Base-by-base conservation (phyloP, 441 rosid species). In the Croton setiger region DNA sequence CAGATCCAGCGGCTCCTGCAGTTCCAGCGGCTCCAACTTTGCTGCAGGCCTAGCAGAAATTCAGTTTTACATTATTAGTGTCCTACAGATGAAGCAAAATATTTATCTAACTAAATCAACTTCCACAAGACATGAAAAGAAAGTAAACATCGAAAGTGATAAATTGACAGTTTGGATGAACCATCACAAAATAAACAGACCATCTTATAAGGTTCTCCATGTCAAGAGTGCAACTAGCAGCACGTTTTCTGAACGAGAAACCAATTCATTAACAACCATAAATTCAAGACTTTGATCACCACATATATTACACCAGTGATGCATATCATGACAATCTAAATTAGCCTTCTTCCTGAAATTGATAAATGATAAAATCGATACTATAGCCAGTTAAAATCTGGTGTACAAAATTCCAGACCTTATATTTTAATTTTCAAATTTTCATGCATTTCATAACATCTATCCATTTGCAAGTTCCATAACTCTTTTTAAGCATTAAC, bases 21-120 rank as follows among this genome's bases (percentile, higher is more conserved):
- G 96, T 82, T 48, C 87, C 97, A 75, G 92, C 84, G 69, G 92
- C 91, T 81, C 88, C 92, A 74, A 78, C 89, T 83, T 80, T 76
- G 56, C 88, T 75, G 71, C 88, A 87, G 65, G 91, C 98, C 98
- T 94, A 81, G 59, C 54, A 80, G 43, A 73, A 75, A 81, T 64
- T 70, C 74, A 77, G 72, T 64, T 72, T 71, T 64, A 78, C 80
- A 70, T 82, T 70, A 77, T 68, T 53, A 63, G 55, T 53, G 44
- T 67, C 54, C 70, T 60, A 66, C 14, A 65, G 53, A 55, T 20
- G 55, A 36, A 3, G 63, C 37, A 57, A 75, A 56, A 23, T 44
- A 53, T 54, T 39, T 64, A 55, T 67, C 37, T 54, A 73, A 72
- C 63, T 12, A 60, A 47, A 8, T 64, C 56, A 39, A 67, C 17